These are phyloP conservation scores for Aspergillus ustus DNA, from an alignment of 2,329 filamentous ascomycete species.

Conservation along the genomic window DNA sequence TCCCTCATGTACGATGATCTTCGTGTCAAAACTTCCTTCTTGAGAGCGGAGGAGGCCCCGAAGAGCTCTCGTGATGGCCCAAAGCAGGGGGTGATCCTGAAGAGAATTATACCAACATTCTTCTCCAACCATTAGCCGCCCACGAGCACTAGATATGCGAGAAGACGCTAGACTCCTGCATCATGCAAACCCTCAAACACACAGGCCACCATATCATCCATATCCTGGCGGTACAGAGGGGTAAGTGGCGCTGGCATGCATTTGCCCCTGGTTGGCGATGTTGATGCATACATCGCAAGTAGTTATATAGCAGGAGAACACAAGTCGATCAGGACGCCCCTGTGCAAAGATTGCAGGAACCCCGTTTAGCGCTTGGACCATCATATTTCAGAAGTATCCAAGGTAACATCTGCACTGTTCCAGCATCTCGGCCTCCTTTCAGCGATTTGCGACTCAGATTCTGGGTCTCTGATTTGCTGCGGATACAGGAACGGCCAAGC, in stretches of 20 bases:
- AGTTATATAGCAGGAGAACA: background rate
- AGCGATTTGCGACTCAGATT: background rate
- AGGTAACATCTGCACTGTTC: background rate
- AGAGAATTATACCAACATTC: background rate
- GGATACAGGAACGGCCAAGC: background rate
- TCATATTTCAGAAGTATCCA: background rate
- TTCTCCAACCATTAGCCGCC: constrained; percentile 13
- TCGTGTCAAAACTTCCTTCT: background rate
- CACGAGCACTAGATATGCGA: background rate
- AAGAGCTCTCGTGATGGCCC: background rate
- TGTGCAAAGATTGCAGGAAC: constrained; percentile 1
- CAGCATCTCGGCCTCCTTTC: background rate
- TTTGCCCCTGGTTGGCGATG: background rate
- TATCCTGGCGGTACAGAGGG: background rate
- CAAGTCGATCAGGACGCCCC: background rate
- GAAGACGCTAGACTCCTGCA: background rate
- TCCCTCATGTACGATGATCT: background rate
- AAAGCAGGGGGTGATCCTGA: constrained; percentile 2
- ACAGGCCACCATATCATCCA: background rate
- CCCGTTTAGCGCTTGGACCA: background rate
- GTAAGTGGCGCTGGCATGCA: background rate
- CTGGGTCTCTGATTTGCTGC: background rate
- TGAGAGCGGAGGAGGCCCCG: background rate
- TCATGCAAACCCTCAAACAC: background rate
- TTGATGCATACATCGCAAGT: background rate